phyloP scores from a whole-genome alignment of 805 yeast species.

The Suhomyces emberorum region DNA sequence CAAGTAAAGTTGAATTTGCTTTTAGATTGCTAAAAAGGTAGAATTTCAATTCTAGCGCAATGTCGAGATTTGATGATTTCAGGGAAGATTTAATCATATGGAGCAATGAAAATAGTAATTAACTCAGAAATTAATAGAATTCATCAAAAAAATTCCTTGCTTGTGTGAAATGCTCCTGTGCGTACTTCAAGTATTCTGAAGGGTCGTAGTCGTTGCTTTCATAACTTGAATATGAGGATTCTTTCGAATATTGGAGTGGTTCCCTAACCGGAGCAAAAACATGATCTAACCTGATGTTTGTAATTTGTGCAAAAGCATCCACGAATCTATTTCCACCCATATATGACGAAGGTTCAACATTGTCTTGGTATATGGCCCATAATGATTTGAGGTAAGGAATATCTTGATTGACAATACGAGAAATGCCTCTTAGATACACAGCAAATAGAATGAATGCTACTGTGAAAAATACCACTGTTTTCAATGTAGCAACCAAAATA shows the following conservation, averaged over 20 bases:
- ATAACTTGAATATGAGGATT: neutral
- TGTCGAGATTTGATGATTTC: too few species aligned
- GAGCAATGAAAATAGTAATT: too few species aligned
- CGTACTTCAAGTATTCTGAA: conserved; percentile 9
- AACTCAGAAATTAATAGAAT: too few species aligned
- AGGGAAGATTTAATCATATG: too few species aligned
- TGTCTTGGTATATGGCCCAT: too few species aligned
- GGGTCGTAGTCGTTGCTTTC: neutral
- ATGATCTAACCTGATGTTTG: neutral
- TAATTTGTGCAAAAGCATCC: neutral
- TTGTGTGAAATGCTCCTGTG: conserved; percentile 4
- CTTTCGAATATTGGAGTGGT: neutral
- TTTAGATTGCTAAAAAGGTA: too few species aligned
- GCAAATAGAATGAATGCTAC: conserved; percentile 12
- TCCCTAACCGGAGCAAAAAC: neutral
- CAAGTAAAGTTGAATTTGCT: too few species aligned
- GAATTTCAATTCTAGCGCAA: too few species aligned
- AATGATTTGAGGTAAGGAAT: conserved; percentile 8
- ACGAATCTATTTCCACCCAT: too few species aligned
- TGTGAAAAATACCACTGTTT: conserved; percentile 14
- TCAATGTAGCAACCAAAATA: conserved; percentile 17
- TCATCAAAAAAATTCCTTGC: neutral
- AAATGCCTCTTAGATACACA: conserved; percentile 22
- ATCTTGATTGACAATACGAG: conserved; percentile 17
- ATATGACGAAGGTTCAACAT: too few species aligned